Evolutionary conservation across 1,284 basidiomycete species (phyloP), one percentile per base, ranked within the genome.

Genomic region (Trichosporon sp.): DNA sequence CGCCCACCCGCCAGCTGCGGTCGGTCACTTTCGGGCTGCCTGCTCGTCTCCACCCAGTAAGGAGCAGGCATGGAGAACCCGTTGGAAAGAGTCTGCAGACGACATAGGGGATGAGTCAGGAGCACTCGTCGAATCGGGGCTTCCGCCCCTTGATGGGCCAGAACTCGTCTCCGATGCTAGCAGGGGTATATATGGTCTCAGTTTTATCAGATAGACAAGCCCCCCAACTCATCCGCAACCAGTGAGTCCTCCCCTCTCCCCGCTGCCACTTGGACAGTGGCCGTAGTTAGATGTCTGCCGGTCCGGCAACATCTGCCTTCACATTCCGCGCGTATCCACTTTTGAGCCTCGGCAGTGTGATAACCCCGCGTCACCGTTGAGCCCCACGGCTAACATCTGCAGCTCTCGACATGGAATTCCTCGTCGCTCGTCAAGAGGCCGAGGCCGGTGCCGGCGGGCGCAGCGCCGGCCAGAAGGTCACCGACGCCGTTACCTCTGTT

Each of bases 391-490:
- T 65, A n/a, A 65, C 64, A 18, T 15, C n/a, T 7, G 3, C 15
- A 58, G 53, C 6, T 29, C n/a, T 60, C 56, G 56, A 65, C 44
- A 47, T 65, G 27, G 38, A 64, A 2, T 65, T 21, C 47, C 44
- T 65, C 42, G 44, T 65, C 44, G 64, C 44, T 51, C 38, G 64
- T 31, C 64, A 65, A 53, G 64, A 53, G 64, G 63, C 63, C 38
- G 38, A 42, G 63, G 47, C 38, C 15, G 38, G 18, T 1, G 47
- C 38, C 15, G 56, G 56, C 27, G 21, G 64, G 5, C 31, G 21
- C 25, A 51, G 42, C 38, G 63, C 27, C 23, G 18, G 12, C n/a
- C 18, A 31, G 18, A 51, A 18, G 23, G 63, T 64, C 15, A 32
- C 29, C 18, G 56, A 31, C 27, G 56, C 29, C 29, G 27, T 60